Evolutionary conservation across 148 eudicot species (phyloP).

Genomic region (Diospyros kaki): DNA sequence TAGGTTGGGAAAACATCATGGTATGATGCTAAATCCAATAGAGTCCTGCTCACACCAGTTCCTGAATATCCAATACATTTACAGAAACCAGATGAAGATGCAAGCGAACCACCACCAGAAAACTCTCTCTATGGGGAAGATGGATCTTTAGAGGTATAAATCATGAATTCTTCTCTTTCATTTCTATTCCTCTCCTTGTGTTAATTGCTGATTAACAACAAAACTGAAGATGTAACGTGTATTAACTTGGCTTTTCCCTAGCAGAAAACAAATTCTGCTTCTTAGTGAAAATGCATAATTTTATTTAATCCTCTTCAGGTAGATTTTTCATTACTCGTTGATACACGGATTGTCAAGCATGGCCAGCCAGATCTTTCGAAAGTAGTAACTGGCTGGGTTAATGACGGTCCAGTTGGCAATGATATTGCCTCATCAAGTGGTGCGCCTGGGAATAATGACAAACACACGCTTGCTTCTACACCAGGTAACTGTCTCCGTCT

Average conservation of each 20-base stretch:
- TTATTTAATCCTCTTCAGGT: slow-evolving; percentile 43
- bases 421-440: slow-evolving; percentile 21
- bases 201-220: too few species aligned
- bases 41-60: slow-evolving; percentile 47
- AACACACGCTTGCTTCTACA: slow-evolving; percentile 22
- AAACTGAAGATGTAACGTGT: not conserved
- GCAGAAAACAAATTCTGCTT: not conserved
- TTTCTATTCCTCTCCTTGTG: not conserved
- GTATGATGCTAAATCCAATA: slow-evolving; percentile 42
- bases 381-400: slow-evolving; percentile 10
- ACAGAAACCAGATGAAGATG: slow-evolving; percentile 50
- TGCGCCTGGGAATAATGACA: slow-evolving; percentile 16
- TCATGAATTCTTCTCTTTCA: not conserved
- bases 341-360: slow-evolving; percentile 58
- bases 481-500: slow-evolving; percentile 26
- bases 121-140: slow-evolving; percentile 68
- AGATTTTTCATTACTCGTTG: slow-evolving; percentile 64
- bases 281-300: not conserved
- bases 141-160: slow-evolving; percentile 81
- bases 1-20: slow-evolving; percentile 73
- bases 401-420: slow-evolving; percentile 12
- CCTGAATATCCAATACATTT: slow-evolving; percentile 65
- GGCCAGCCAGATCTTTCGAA: slow-evolving; percentile 29
- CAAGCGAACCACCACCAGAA: slow-evolving; percentile 34
- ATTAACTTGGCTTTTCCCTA: not conserved